A percentile compares a stretch with the other conserved stretches of the same genome.
Evolutionary conservation across 768 basidiomycete genomes (phyloP).

Genomic region (Mycena chlorophos): DNA sequence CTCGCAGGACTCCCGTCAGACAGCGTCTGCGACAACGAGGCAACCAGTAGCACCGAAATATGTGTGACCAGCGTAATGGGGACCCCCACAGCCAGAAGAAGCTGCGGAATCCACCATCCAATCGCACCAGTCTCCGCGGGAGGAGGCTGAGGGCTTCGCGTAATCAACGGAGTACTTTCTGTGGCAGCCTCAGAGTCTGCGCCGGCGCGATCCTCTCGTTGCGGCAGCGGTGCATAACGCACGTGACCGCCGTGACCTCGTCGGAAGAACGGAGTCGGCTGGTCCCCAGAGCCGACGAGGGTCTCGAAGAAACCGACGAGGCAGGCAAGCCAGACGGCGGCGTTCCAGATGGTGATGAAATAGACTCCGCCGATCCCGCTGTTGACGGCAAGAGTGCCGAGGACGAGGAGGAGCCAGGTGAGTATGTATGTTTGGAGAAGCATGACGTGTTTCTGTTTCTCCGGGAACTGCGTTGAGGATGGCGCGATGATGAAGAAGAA

Average conservation of each 20-base stretch:
- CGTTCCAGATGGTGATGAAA: conserved; percentile 57
- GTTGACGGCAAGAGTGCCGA: conserved; percentile 47
- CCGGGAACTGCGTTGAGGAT: conserved; percentile 30
- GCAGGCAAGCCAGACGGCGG: conserved; percentile 46
- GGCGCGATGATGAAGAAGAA: conserved; percentile 43
- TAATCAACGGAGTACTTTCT: conserved; percentile 59
- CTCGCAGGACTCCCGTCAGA: conserved; percentile 58
- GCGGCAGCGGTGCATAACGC: conserved; percentile 29
- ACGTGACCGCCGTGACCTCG: too few relatives aligned
- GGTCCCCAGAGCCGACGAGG: conserved; percentile 5
- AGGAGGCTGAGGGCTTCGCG: neutral
- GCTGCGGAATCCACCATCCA: conserved; percentile 59
- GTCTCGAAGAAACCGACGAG: conserved; percentile 40
- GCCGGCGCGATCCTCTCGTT: conserved; percentile 12
- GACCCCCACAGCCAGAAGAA: conserved; percentile 53
- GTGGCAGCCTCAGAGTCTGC: conserved; percentile 42
- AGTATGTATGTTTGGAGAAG: conserved; percentile 56
- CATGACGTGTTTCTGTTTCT: conserved; percentile 51
- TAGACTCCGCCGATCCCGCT: conserved; percentile 54
- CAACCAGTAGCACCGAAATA: conserved; percentile 46
- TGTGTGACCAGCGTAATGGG: conserved; percentile 56
- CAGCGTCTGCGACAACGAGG: conserved; percentile 55
- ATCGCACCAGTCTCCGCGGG: conserved; percentile 29
- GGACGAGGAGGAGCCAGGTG: conserved; percentile 58
- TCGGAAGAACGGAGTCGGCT: conserved; percentile 16